Base-by-base conservation (phyloP, 345 rosid genomes). In the Physaria fendleri region DNA sequence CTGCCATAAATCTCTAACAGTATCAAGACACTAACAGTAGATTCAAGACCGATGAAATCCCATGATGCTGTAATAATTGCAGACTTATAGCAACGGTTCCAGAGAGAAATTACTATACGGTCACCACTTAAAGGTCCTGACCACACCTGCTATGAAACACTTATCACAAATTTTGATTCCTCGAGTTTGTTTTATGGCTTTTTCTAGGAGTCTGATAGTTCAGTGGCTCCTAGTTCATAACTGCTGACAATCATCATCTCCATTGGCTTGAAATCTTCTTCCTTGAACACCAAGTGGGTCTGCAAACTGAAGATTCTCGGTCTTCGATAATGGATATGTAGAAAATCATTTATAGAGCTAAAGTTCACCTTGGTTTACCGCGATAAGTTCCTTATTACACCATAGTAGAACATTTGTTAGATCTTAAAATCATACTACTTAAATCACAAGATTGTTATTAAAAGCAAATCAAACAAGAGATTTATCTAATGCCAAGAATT, bases 231-330 rank as follows among this genome's bases (percentile, higher is more conserved):
- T 13, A 48, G 40, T 15, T 16, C 64, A 62, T 24, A 90, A 94
- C 96, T 88, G 87, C 61, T 47, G 82, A 77, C 97, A 93, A 48
- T 69, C 76, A 57, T 73, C 78, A 37, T 55, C 58, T 50, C 99
- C 97, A 5, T 73, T 38, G 45, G 64, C 73, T 61, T 76, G 33
- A 52, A 89, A 85, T 74, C 78, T 89, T 72, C 99, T 87, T 66
- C 97, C 99, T 70, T 93, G 97, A 71, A 93, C 86, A 23, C 99
- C 99, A n/a, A 93, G 90, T 8, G 85, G 71, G 54, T 93, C 99
- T 93, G 85, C 70, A 65, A 59, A 65, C 73, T 49, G 45, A 69
- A 74, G 29, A 24, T 44, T 61, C 27, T 71, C 29, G 35, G 32
- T 42, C 43, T 60, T 24, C 8, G 0, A 23, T 28, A 51, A 64